Base-by-base conservation (phyloP, 495 filamentous ascomycete genomes). In the Platismatia glauca region DNA sequence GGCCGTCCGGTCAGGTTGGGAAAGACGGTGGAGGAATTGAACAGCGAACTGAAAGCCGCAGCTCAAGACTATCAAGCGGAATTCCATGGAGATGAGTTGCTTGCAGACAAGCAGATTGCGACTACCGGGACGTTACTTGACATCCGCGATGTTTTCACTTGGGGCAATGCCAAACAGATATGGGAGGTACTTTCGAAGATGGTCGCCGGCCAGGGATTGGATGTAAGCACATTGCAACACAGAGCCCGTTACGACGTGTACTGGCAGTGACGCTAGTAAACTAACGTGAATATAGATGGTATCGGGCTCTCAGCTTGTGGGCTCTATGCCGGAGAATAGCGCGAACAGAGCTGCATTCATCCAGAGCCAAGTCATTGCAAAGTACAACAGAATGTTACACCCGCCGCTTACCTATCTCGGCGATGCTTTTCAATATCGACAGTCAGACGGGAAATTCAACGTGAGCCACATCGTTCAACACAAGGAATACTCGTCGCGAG, bases 371-470 rank as follows among this genome's bases (percentile, higher is more conserved):
- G 64, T 66, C 13, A 60, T 50, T 35, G 52, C 35, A 22, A 58
- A 59, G 27, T 65, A 61, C 16, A 55, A 61, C 6, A 61, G 56
- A 29, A 61, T 65, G 63, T 31, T 61, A 12, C 63, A 65, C 39
- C 63, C 63, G 5, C 63, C 63, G 6, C 33, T 61, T n/a, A 61
- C 58, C 27, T 65, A 65, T 39, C 37, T 71, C 11, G 69, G 69
- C 5, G 63, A 71, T 34, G 59, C 66, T 13, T 68, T 68, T 50
- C 59, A 67, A 37, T 78, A 78, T 61, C 70, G 76, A 29, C 69
- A 68, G 31, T 61, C 74, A 24, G 76, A 78, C 57, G 76, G 76
- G 53, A 68, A 67, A 38, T 66, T 65, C 57, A 76, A 78, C 62
- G 46, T 50, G 24, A 50, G 46, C 24, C 22, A 50, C 11, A 16